Conservation (phyloP, 2,329 filamentous ascomycete species). For the Aspergillus fumigatiaffinis region DNA sequence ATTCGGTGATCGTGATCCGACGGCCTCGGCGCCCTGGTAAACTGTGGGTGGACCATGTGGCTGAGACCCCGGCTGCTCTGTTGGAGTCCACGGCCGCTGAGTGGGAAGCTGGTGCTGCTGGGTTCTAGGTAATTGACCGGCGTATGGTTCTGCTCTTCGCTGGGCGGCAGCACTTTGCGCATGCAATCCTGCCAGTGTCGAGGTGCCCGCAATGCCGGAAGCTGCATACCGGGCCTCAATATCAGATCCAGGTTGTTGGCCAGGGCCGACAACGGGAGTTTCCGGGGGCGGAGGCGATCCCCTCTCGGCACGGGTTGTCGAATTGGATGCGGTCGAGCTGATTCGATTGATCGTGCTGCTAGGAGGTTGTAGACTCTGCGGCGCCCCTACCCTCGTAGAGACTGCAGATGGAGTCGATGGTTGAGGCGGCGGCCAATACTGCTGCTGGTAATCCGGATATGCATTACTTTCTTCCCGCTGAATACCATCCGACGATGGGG, state of each 20-base stretch:
- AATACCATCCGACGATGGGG: slow-evolving; percentile 19
- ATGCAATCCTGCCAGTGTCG: slow-evolving; percentile 72
- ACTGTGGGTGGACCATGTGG: slow-evolving; percentile 87
- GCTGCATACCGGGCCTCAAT: slow-evolving; percentile 91
- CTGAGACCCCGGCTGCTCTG: slow-evolving; percentile 78
- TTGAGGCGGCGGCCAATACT: slow-evolving; percentile 59
- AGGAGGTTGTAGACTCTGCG: slow-evolving; percentile 46
- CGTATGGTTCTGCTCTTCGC: slow-evolving; percentile 77
- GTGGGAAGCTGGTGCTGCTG: slow-evolving; percentile 35
- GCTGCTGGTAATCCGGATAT: slow-evolving; percentile 55
- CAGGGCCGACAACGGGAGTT: slow-evolving; percentile 75
- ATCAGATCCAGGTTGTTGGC: slow-evolving; percentile 66
- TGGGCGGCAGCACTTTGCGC: slow-evolving; percentile 75
- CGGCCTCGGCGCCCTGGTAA: slow-evolving; percentile 79
- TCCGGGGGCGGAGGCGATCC: slow-evolving; percentile 94
- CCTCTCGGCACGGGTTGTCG: slow-evolving; percentile 84
- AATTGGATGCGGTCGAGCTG: slow-evolving; percentile 83
- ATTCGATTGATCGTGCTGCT: slow-evolving; percentile 57
- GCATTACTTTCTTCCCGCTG: slow-evolving; percentile 33
- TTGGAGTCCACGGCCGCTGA: slow-evolving; percentile 84
- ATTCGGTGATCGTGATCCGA: slow-evolving; percentile 46
- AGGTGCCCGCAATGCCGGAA: slow-evolving; percentile 81
- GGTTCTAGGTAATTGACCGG: slow-evolving; percentile 42
- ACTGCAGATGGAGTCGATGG: slow-evolving; percentile 19
- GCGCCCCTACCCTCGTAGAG: slow-evolving; percentile 16